These are phyloP conservation scores for Penicillium taxi DNA, from an alignment of 495 filamentous ascomycete species.

Conservation along the genomic window DNA sequence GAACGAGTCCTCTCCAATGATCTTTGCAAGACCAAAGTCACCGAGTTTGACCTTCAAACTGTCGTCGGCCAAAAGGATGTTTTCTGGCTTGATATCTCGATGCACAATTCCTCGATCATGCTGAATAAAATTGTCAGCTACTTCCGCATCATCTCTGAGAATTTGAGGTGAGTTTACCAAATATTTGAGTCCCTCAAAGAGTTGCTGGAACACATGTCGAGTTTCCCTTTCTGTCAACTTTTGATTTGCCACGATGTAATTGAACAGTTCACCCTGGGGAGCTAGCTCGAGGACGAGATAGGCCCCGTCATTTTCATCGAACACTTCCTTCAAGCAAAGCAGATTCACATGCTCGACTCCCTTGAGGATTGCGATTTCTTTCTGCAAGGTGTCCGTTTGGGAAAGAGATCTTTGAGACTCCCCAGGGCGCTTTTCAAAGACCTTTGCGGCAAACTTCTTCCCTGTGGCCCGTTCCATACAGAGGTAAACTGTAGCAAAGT, in stretches of 20 bases:
- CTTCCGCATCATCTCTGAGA: background rate
- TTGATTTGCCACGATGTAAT: slow-evolving; percentile 78
- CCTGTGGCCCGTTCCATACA: slow-evolving; percentile 82
- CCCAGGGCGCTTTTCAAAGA: slow-evolving; percentile 74
- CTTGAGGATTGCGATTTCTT: slow-evolving; percentile 95
- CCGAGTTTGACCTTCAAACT: slow-evolving; percentile 83
- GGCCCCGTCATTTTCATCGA: slow-evolving; percentile 83
- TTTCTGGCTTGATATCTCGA: slow-evolving; percentile 98
- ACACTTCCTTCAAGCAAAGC: slow-evolving; percentile 89
- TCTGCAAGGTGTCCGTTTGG: slow-evolving; percentile 76
- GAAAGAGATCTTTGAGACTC: slow-evolving; percentile 76
- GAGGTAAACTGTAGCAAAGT: slow-evolving; percentile 91
- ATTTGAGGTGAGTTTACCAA: slow-evolving; percentile 51
- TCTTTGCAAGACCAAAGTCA: slow-evolving; percentile 97
- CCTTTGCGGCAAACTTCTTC: slow-evolving; percentile 82
- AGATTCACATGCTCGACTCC: slow-evolving; percentile 93
- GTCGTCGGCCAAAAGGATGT: slow-evolving; percentile 83
- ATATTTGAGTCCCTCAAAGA: slow-evolving; percentile 92
- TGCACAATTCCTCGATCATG: slow-evolving; percentile 97
- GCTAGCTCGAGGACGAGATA: slow-evolving; percentile 91
- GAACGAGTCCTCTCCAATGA: slow-evolving; percentile 97
- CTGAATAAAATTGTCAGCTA: slow-evolving; percentile 33
- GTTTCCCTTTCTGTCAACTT: slow-evolving; percentile 80
- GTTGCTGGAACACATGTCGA: slow-evolving; percentile 78
- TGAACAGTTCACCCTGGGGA: slow-evolving; percentile 89